Conservation (phyloP, 73 alveolate species). For the Blepharisma japonicum region DNA sequence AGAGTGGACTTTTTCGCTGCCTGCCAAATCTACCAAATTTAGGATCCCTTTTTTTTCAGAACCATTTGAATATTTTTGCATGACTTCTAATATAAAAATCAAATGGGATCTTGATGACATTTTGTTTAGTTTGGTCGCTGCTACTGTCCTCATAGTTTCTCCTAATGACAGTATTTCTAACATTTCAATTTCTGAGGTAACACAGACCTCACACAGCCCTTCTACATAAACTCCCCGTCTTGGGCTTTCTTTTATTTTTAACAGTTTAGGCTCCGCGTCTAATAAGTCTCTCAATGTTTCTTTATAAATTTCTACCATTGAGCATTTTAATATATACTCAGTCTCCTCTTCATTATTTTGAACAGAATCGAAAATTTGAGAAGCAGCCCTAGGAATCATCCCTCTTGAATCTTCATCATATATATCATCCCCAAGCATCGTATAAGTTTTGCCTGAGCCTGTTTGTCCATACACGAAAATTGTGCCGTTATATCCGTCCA, state of each 20-base stretch:
- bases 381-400: constrained; percentile 19
- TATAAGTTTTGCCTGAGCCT: constrained; percentile 40
- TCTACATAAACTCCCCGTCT: constrained; percentile 31
- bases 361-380: constrained; percentile 23
- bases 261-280: constrained; percentile 1
- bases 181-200: constrained; percentile 54
- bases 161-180: constrained; percentile 48
- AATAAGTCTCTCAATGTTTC: constrained; percentile 27
- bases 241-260: constrained; percentile 35
- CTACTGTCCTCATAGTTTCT: constrained; percentile 60
- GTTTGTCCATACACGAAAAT: constrained; percentile 38
- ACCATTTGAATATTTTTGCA: constrained; percentile 54
- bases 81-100: constrained; percentile 58
- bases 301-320: constrained; percentile 40
- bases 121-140: constrained; percentile 67
- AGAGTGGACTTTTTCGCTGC: constrained; percentile 70
- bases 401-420: constrained; percentile 20
- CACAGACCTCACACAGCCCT: constrained; percentile 43
- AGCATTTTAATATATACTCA: constrained; percentile 30
- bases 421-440: constrained; percentile 31
- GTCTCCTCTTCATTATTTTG: constrained; percentile 34
- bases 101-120: constrained; percentile 64
- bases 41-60: constrained; percentile 60
- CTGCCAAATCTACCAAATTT: constrained; percentile 74
- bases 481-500: constrained; percentile 37